phyloP scores from a whole-genome alignment of 1,284 basidiomycete genomes.

The Boletus sp. region DNA sequence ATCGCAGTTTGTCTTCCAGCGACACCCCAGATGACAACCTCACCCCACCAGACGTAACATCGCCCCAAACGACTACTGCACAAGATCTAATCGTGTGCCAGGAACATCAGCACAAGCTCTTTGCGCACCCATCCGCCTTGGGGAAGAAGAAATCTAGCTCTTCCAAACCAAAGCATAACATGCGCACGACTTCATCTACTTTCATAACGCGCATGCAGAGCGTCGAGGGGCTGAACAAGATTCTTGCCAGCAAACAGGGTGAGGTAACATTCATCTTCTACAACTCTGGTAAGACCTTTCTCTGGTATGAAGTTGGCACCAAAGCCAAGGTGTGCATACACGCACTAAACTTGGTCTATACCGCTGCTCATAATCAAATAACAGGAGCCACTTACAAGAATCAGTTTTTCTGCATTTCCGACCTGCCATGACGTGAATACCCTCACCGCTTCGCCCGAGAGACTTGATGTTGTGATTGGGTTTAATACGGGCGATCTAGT shows the following conservation, averaged over 20 bases:
- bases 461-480: constrained; percentile 89
- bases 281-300: constrained; percentile 75
- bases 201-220: constrained; percentile 86
- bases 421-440: constrained; percentile 90
- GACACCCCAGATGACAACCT: constrained; percentile 63
- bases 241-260: constrained; percentile 75
- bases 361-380: not conserved
- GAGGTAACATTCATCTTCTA: constrained; percentile 83
- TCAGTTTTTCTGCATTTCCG: constrained; percentile 83
- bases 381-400: constrained; percentile 82
- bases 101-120: constrained; percentile 45
- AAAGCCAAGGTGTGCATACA: constrained; percentile 65
- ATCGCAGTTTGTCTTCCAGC: constrained; percentile 73
- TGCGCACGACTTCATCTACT: constrained; percentile 83
- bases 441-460: constrained; percentile 72
- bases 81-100: constrained; percentile 38
- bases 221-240: constrained; percentile 72
- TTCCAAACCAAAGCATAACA: constrained; percentile 81
- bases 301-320: constrained; percentile 79
- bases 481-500: constrained; percentile 92
- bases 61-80: constrained; percentile 18
- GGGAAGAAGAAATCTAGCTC: constrained; percentile 61
- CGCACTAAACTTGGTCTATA: constrained; percentile 1
- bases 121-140: constrained; percentile 42
- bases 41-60: constrained; percentile 41